A percentile compares a stretch with the other conserved stretches of the same genome.
Conservation (phyloP, 768 basidiomycete species). For the Suillus placidus region DNA sequence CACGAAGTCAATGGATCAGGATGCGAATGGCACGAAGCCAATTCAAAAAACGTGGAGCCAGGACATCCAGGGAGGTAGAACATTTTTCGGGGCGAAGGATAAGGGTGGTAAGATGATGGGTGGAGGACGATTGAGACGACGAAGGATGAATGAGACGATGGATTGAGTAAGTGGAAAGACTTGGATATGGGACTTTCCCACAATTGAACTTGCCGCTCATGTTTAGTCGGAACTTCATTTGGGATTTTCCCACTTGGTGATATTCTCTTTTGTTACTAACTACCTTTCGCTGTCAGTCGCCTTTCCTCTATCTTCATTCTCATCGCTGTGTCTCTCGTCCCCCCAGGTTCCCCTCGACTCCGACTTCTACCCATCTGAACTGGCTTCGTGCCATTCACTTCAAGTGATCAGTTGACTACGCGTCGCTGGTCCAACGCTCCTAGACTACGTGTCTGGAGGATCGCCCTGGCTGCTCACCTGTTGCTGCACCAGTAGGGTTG, state of each 20-base stretch:
- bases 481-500: too few relatives aligned
- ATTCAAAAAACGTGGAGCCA: background rate
- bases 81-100: background rate
- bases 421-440: too few relatives aligned
- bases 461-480: too few relatives aligned
- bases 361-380: background rate
- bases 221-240: background rate
- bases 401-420: too few relatives aligned
- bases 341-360: background rate
- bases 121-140: background rate
- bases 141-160: background rate
- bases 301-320: background rate
- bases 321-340: background rate
- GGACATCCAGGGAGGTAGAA: background rate
- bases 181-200: constrained; percentile 4
- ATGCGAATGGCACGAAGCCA: background rate
- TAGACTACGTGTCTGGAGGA: too few relatives aligned
- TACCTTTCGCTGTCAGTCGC: too few relatives aligned
- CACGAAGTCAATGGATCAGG: background rate
- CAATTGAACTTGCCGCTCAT: background rate
- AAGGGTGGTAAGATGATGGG: background rate
- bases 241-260: background rate
- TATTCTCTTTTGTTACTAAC: background rate
- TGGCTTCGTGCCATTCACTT: too few relatives aligned
- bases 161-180: background rate